Conservation (phyloP, 208 protist species). For the Leishmania arabica region DNA sequence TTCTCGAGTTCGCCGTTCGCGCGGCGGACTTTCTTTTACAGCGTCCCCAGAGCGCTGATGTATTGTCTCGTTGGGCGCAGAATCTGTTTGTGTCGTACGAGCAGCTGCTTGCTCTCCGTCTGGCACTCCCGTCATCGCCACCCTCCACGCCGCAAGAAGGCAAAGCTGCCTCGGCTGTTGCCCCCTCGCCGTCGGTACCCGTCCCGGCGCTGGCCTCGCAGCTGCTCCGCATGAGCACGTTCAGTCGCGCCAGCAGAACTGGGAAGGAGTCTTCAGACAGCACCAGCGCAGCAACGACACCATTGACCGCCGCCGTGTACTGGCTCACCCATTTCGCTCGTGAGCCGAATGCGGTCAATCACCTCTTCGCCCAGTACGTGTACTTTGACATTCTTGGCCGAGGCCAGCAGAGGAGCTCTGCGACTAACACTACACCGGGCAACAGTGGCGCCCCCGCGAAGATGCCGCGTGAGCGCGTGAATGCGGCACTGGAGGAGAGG, state of each 20-base stretch:
- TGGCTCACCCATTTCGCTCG: constrained; percentile 11
- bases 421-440: background rate
- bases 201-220: background rate
- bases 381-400: constrained; percentile 9
- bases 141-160: background rate
- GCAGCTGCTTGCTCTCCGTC: constrained; percentile 12
- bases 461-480: background rate
- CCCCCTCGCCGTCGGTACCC: background rate
- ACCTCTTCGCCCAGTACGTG: constrained; percentile 16
- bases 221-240: constrained; percentile 4
- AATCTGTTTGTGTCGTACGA: constrained; percentile 15
- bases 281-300: background rate
- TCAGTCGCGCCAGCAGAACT: constrained; percentile 1
- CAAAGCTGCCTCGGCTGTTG: background rate
- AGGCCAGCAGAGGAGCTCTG: background rate
- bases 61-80: constrained; percentile 2
- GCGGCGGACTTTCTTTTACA: constrained; percentile 4
- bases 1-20: constrained; percentile 5
- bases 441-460: background rate
- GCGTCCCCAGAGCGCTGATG: background rate
- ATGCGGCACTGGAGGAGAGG: background rate
- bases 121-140: background rate
- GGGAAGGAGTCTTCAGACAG: background rate
- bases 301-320: background rate
- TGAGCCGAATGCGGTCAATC: constrained; percentile 7